These are phyloP conservation scores for Dalbergia cochinchinensis DNA, from an alignment of 306 rosid species.

Conservation along the genomic window DNA sequence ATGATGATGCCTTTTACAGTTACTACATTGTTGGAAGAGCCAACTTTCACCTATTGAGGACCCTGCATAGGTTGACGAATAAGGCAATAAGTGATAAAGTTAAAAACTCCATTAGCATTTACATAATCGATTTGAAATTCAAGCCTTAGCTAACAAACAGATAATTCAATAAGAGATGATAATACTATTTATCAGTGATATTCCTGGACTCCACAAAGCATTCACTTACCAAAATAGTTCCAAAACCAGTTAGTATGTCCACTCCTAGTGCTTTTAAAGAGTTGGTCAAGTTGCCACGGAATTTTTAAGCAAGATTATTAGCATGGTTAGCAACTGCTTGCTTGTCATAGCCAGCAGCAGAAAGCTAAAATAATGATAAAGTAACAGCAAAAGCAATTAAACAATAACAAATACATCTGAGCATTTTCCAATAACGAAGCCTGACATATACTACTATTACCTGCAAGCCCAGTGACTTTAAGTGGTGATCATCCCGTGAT, in stretches of 20 bases:
- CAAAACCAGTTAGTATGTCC: slow-evolving; percentile 80
- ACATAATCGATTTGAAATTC: neutral
- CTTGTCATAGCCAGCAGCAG: slow-evolving; percentile 81
- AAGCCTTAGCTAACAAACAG: slow-evolving; percentile 18
- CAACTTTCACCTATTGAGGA: too few relatives aligned
- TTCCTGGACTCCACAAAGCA: neutral
- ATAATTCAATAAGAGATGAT: neutral
- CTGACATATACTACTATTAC: slow-evolving; percentile 42
- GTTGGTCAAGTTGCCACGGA: slow-evolving; percentile 74
- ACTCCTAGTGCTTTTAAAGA: slow-evolving; percentile 85
- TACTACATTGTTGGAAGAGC: too few relatives aligned
- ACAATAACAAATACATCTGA: neutral
- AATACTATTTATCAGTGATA: neutral
- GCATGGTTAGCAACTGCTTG: slow-evolving; percentile 95
- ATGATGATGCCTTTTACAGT: too few relatives aligned
- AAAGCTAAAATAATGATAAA: slow-evolving; percentile 54
- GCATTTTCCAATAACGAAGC: neutral
- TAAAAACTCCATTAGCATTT: neutral
- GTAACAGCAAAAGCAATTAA: neutral
- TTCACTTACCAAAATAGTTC: slow-evolving; percentile 71
- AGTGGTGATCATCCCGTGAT: slow-evolving; percentile 74
- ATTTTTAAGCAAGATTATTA: slow-evolving; percentile 83
- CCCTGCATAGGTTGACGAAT: too few relatives aligned
- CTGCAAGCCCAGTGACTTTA: slow-evolving; percentile 88
- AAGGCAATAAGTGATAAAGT: too few relatives aligned